Conservation (phyloP, 2,329 filamentous ascomycete genomes). For the Aspergillus sp. region DNA sequence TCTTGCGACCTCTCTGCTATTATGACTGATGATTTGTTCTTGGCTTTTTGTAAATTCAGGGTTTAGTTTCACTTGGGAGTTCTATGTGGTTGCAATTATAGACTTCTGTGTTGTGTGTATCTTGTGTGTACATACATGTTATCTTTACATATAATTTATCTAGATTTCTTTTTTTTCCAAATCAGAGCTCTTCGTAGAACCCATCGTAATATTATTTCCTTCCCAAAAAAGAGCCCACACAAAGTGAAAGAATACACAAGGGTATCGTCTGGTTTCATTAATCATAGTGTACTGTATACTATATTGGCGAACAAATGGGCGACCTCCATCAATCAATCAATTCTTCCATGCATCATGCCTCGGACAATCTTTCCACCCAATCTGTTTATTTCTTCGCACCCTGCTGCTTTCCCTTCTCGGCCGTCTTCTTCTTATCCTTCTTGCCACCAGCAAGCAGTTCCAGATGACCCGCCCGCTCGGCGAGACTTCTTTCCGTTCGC, state of each 20-base stretch:
- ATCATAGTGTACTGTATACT: constrained; percentile 6
- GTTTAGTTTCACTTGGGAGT: background rate
- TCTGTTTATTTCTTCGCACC: constrained; percentile 25
- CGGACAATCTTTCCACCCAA: background rate
- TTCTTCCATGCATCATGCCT: background rate
- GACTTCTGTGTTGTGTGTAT: background rate
- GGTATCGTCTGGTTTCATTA: constrained; percentile 20
- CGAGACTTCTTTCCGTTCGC: constrained; percentile 67
- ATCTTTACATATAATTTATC: background rate
- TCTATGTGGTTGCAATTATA: background rate
- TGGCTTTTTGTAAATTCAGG: background rate
- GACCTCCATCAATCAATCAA: background rate
- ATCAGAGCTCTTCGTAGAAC: no score
- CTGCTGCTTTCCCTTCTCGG: constrained; percentile 25
- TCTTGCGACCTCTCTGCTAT: constrained; percentile 7
- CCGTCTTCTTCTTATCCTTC: constrained; percentile 52
- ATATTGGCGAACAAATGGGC: background rate
- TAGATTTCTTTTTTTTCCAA: background rate
- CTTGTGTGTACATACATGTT: background rate
- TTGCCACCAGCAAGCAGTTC: constrained; percentile 68
- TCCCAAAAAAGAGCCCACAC: background rate
- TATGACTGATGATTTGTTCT: constrained; percentile 26
- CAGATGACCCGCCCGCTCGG: constrained; percentile 67
- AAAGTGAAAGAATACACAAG: background rate
- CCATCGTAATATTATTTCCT: no score